phyloP scores from a whole-genome alignment of 768 basidiomycete genomes.

The Agrocybe chaxingu region DNA sequence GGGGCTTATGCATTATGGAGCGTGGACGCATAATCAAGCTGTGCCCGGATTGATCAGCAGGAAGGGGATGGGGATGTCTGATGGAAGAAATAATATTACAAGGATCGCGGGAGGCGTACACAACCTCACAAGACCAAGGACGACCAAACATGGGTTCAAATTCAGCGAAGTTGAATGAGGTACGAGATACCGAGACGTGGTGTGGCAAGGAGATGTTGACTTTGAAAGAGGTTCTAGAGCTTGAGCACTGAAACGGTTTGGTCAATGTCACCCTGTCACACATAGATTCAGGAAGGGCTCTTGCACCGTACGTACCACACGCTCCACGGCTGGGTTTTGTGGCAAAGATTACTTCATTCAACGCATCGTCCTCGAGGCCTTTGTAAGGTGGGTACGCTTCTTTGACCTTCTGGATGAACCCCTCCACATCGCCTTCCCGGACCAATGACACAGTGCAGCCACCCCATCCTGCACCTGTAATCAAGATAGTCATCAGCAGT shows the following conservation, averaged over 20 bases:
- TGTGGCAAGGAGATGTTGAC: not conserved
- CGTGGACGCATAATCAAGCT: no score
- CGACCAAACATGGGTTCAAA: not conserved
- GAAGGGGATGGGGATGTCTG: slow-evolving; percentile 15
- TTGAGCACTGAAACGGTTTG: slow-evolving; percentile 21
- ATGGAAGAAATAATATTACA: slow-evolving; percentile 9
- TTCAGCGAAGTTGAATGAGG: no score
- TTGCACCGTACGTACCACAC: slow-evolving; percentile 49
- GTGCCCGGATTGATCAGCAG: slow-evolving; percentile 3
- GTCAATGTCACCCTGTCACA: not conserved
- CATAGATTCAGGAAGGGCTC: not conserved
- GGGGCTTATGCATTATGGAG: no score
- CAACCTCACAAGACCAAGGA: not conserved
- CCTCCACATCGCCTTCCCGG: slow-evolving; percentile 53
- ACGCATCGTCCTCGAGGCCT: slow-evolving; percentile 50
- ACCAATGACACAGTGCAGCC: slow-evolving; percentile 87
- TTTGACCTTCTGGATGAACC: slow-evolving; percentile 62
- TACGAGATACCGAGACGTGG: no score
- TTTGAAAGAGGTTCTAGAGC: slow-evolving; percentile 8
- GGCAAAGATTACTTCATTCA: slow-evolving; percentile 74
- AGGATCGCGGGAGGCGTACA: slow-evolving; percentile 15
- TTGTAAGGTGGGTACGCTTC: slow-evolving; percentile 64
- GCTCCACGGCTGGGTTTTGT: slow-evolving; percentile 83
- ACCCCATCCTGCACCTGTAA: slow-evolving; percentile 83
- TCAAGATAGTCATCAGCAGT: not conserved